Evolutionary conservation across 176 grass and related monocot species (phyloP), one percentile per base, ranked within the genome.

Genomic region (Themeda triandra): DNA sequence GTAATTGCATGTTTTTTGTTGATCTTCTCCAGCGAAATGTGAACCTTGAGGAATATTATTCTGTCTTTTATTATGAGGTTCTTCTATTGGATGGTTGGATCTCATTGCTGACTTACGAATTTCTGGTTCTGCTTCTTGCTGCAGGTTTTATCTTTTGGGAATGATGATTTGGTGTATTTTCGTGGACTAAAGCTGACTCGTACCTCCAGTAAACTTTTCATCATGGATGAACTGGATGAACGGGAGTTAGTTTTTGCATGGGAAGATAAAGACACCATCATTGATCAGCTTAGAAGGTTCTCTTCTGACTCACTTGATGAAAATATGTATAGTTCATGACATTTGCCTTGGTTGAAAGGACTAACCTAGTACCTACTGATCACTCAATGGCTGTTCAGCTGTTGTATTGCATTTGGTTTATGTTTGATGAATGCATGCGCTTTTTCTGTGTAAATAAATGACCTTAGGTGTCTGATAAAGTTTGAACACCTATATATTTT

Each of bases 91-190:
- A 86, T 59, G 23, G 10, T 69, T 90, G 44, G 36, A n/a, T 23
- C 23, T 83, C 13, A 17, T 58, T 74, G 73, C 72, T 83, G 25
- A 65, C 31, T 85, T 69, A 75, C 71, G 12, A 63, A 13, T 67
- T 85, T 82, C 19, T 83, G 65, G 19, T 36, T 87, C 36, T 48
- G 8, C 66, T 68, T 33, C 31, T 46, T 85, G n/a, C 39, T 82
- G 33, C 45, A 94, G 89, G 84, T 80, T 21, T 45, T 88, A 66
- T 93, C 88, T 71, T 89, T 82, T 79, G 81, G 67, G 63, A 91
- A 87, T 87, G 81, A 91, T 87, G 89, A 85, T 37, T 76, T 87
- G 69, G 81, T 82, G 75, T 85, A 91, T 78, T 89, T 92, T 66
- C 68, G 70, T 80, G 87, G 83, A 40, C 73, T 85, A 56, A 87